These are phyloP conservation scores for Diplodia sapinea DNA, from an alignment of 2,329 filamentous ascomycete genomes.

Conservation along the genomic window DNA sequence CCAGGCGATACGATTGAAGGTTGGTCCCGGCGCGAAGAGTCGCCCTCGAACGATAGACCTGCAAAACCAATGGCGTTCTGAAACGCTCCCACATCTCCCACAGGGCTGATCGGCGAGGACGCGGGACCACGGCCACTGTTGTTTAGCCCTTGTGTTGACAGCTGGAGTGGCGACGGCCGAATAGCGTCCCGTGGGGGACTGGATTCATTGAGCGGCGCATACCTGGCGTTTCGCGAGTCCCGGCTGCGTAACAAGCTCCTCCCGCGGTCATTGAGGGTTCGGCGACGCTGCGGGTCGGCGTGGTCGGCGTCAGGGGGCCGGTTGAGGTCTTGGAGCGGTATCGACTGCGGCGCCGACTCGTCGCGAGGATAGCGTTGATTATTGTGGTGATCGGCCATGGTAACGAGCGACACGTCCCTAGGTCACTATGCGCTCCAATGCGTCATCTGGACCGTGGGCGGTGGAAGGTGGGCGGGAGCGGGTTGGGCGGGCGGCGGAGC, in stretches of 20 bases:
- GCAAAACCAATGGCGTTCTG: conserved; percentile 57
- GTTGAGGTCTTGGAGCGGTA: conserved; percentile 69
- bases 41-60: conserved; percentile 53
- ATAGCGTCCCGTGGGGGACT: conserved; percentile 47
- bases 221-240: conserved; percentile 52
- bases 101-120: conserved; percentile 48
- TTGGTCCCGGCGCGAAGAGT: conserved; percentile 40
- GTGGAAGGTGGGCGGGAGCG: conserved; percentile 1
- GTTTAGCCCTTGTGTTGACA: conserved; percentile 39
- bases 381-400: conserved; percentile 25
- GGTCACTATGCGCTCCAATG: conserved; percentile 8
- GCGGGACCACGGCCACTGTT: conserved; percentile 37
- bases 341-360: conserved; percentile 63
- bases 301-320: conserved; percentile 44
- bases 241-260: conserved; percentile 54
- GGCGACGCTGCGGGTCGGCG: conserved; percentile 45
- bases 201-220: conserved; percentile 60
- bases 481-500: conserved; percentile 14
- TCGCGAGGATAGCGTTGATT: conserved; percentile 50
- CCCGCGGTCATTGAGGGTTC: conserved; percentile 57
- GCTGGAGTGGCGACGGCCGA: conserved; percentile 47
- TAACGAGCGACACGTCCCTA: conserved; percentile 17
- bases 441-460: conserved; percentile 15
- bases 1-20: conserved; percentile 39
- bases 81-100: conserved; percentile 53